Conservation (phyloP, 2,329 filamentous ascomycete species). For the Trichoderma polysporum region DNA sequence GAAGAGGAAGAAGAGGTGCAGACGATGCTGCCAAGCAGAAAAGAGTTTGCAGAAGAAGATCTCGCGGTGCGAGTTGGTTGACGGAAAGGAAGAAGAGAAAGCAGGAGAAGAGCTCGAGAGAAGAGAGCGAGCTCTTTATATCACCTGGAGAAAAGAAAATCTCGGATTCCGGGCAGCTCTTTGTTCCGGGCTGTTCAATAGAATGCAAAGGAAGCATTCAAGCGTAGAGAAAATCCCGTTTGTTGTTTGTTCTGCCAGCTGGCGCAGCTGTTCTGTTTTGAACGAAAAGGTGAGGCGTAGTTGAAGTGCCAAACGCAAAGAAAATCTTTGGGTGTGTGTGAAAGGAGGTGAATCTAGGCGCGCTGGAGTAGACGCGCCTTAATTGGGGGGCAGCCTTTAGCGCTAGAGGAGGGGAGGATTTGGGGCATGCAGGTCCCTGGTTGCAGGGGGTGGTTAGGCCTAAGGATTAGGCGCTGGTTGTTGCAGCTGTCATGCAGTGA, state of each 20-base stretch:
- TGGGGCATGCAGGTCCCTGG: neutral
- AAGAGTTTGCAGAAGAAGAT: neutral
- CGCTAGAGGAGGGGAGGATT: conserved; percentile 8
- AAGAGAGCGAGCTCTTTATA: neutral
- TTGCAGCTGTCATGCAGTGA: neutral
- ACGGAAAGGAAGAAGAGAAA: neutral
- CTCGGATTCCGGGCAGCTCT: neutral
- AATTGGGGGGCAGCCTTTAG: conserved; percentile 12
- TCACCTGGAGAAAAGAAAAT: neutral
- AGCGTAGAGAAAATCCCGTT: neutral
- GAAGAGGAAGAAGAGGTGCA: neutral
- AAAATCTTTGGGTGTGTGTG: neutral
- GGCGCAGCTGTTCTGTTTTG: neutral
- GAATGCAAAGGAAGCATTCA: neutral
- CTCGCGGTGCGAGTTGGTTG: neutral
- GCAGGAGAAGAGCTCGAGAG: neutral
- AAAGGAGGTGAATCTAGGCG: conserved; percentile 1
- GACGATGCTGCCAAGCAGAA: neutral
- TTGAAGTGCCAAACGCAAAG: neutral
- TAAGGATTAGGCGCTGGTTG: neutral
- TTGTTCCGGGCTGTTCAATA: conserved; percentile 3
- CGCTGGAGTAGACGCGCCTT: neutral
- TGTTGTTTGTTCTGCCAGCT: neutral
- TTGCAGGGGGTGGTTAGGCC: neutral
- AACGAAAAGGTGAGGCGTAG: neutral